These are phyloP conservation scores for Leptomonas seymouri DNA, from an alignment of 208 protist species.

Conservation along the genomic window DNA sequence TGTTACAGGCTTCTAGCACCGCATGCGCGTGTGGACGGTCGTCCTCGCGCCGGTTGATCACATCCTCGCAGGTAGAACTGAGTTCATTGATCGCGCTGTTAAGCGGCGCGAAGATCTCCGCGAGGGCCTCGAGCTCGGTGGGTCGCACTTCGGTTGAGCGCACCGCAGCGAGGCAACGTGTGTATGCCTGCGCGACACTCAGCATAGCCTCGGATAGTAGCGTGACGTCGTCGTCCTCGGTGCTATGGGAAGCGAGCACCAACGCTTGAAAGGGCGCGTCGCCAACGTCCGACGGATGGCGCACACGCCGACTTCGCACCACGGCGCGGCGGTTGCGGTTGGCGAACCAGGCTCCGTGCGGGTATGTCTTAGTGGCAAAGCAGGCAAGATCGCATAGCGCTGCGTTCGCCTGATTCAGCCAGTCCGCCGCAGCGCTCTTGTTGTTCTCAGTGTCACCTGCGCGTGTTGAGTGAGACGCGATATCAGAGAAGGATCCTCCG, in stretches of 20 bases:
- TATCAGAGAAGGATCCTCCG: background rate
- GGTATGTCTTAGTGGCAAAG: conserved; percentile 21
- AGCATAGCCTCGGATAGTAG: conserved; percentile 21
- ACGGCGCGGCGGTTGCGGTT: conserved; percentile 22
- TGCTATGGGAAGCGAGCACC: conserved; percentile 18
- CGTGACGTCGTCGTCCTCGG: conserved; percentile 24
- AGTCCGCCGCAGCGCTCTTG: background rate
- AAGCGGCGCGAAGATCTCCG: conserved; percentile 33
- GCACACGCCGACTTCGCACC: conserved; percentile 28
- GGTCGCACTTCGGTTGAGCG: conserved; percentile 23
- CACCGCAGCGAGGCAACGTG: conserved; percentile 25
- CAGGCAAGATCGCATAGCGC: conserved; percentile 6
- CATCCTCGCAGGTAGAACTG: conserved; percentile 26
- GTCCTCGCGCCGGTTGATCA: conserved; percentile 25
- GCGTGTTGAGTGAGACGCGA: background rate
- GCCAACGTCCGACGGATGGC: conserved; percentile 28
- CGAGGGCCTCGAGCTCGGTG: background rate
- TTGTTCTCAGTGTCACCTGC: background rate
- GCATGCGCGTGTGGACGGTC: conserved; percentile 33
- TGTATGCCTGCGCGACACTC: conserved; percentile 31
- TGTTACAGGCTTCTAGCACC: conserved; percentile 34
- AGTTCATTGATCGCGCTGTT: conserved; percentile 35
- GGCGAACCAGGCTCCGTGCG: conserved; percentile 28
- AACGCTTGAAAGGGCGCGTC: conserved; percentile 24
- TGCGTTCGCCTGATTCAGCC: conserved; percentile 8